phyloP scores from a whole-genome alignment of 441 rosid species.

The Metrosideros polymorpha region DNA sequence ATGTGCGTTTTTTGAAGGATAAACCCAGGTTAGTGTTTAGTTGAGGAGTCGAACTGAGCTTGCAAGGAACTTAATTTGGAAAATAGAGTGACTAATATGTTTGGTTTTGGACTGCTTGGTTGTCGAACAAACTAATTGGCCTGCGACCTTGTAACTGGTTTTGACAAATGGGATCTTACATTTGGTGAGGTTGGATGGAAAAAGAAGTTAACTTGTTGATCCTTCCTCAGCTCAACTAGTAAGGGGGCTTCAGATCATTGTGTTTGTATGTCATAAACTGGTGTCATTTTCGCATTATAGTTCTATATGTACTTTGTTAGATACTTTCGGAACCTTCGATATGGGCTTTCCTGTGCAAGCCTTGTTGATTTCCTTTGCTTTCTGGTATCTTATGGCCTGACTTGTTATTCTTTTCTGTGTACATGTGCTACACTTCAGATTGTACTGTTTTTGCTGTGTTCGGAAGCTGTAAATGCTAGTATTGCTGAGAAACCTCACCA shows the following conservation, averaged over 20 bases:
- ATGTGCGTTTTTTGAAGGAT: background rate
- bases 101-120: background rate
- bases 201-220: background rate
- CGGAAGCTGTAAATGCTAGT: conserved; percentile 33
- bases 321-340: background rate
- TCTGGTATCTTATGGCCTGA: background rate
- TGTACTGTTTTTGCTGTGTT: conserved; percentile 42
- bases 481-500: conserved; percentile 22
- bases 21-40: background rate
- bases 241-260: background rate
- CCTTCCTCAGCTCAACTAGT: conserved; percentile 10
- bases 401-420: background rate
- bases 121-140: background rate
- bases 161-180: background rate
- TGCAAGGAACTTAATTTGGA: background rate
- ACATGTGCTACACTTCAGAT: conserved; percentile 30
- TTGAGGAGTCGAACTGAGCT: background rate
- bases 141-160: background rate
- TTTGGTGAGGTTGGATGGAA: background rate
- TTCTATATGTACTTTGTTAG: background rate
- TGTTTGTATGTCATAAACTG: background rate
- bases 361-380: background rate
- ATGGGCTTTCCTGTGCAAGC: background rate
- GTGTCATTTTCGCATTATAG: background rate
- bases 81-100: background rate